Evolutionary conservation across 2,329 filamentous ascomycete species (phyloP), one percentile per base, ranked within the genome.

Genomic region (Paracamarosporium sp.): DNA sequence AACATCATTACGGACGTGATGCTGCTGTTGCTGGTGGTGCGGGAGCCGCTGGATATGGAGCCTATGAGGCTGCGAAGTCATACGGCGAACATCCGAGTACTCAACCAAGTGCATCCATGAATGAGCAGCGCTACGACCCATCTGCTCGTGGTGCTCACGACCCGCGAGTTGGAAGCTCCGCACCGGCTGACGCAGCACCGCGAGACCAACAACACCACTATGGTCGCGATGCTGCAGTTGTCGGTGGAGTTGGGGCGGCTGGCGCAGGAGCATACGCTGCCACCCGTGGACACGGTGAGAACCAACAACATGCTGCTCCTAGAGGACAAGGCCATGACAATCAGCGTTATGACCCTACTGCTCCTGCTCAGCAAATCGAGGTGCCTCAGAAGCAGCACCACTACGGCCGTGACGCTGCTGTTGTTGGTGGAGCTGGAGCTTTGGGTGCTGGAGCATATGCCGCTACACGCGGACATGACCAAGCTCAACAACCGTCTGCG

Each of bases 11-110:
- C 56, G 65, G 65, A 8, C 66, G 65, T 28, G 68, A 74, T 43
- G 63, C 69, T 30, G 72, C 70, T 15, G 30, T 74, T 27, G 69
- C 62, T 46, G 76, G 72, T 38, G 71, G 67, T 28, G 61, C 67
- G n/a, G 70, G 68, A 12, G 70, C 67, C 28, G 66, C 69, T 28
- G 73, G 72, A 8, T 68, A 70, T 40, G 72, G 71, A 46, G 75
- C 68, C 0, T 70, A 78, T 48, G 71, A 78, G 47, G 66, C 68
- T 13, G 64, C 62, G 1, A 60, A 75, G 35, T 46, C 57, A 2
- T 73, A 76, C 40, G 66, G 63, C 31, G 62, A 71, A 9, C 69
- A 75, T 35, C 68, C 60, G 24, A 68, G 57, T 61, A 75, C 71
- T 5, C 71, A 71, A 31, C 65, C 69, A 2, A 48, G 50, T 20